These are phyloP conservation scores for Diplodia scrobiculata DNA, from an alignment of 2,329 filamentous ascomycete genomes.

Conservation along the genomic window DNA sequence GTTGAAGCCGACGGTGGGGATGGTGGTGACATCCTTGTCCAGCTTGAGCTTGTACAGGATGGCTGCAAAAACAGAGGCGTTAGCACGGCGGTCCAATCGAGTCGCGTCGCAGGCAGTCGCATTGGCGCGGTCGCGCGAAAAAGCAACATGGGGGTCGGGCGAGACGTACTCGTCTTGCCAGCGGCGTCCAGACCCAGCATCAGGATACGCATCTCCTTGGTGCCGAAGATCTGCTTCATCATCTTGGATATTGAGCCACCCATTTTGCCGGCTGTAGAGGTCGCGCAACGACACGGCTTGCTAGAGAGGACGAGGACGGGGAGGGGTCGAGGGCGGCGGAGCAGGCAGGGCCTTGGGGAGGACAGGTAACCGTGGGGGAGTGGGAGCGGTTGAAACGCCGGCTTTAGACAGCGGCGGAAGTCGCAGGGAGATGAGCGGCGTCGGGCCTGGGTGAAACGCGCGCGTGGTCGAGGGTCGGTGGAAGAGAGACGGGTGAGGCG, in stretches of 20 bases:
- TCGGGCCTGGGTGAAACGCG: slow-evolving; percentile 20
- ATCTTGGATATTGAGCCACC: slow-evolving; percentile 89
- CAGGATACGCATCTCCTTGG: slow-evolving; percentile 96
- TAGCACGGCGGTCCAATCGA: slow-evolving; percentile 8
- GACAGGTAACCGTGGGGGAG: slow-evolving; percentile 19
- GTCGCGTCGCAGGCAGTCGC: neutral
- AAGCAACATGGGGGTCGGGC: slow-evolving; percentile 9
- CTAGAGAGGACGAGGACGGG: neutral
- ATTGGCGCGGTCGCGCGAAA: slow-evolving; percentile 11
- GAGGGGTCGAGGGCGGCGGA: slow-evolving; percentile 12
- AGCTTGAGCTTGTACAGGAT: slow-evolving; percentile 99
- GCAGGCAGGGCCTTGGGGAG: neutral
- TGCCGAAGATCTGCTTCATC: slow-evolving; percentile 98
- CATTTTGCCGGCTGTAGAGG: slow-evolving; percentile 63
- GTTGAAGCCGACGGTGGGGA: slow-evolving; percentile 99
- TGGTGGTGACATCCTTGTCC: slow-evolving; percentile 98
- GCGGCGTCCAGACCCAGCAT: slow-evolving; percentile 98
- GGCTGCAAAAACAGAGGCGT: slow-evolving; percentile 47
- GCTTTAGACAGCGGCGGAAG: slow-evolving; percentile 20
- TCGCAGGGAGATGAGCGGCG: slow-evolving; percentile 26
- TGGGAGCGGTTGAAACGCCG: slow-evolving; percentile 28
- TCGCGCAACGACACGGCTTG: slow-evolving; percentile 15
- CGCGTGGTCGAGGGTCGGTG: slow-evolving; percentile 6
- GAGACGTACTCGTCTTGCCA: slow-evolving; percentile 78
- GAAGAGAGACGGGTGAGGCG: neutral